Conservation (phyloP, 169 alveolate species). For the Haemoproteus tartakovskyi region DNA sequence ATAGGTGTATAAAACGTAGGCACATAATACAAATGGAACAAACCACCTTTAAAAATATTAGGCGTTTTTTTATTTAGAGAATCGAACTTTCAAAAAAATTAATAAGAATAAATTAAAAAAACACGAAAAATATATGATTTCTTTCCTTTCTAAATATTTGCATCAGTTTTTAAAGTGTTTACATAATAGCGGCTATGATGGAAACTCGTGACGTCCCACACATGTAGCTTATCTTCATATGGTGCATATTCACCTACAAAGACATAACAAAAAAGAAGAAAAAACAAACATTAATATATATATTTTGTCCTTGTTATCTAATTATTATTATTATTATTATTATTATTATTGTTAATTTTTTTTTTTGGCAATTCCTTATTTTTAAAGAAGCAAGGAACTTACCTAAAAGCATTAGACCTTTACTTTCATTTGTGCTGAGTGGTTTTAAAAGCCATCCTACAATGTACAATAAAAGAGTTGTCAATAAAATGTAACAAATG, state of each 20-base stretch:
- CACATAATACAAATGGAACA: too few species aligned
- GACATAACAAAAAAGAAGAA: background rate
- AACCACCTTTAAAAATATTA: too few species aligned
- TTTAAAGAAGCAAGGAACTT: conserved; percentile 6
- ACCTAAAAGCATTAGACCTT: conserved; percentile 64
- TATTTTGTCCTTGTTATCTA: background rate
- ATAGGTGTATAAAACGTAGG: too few species aligned
- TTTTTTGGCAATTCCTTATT: too few species aligned
- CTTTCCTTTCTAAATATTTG: too few species aligned
- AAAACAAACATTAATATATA: background rate
- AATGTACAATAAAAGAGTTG: too few species aligned
- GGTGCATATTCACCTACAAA: conserved; percentile 64
- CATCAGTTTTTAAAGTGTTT: conserved; percentile 41
- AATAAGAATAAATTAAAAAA: conserved; percentile 3
- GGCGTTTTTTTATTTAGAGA: too few species aligned
- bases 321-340: too few species aligned
- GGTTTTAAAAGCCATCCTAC: conserved; percentile 61
- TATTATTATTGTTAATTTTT: too few species aligned
- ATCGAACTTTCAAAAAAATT: too few species aligned
- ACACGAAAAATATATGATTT: too few species aligned
- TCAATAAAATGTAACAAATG: too few species aligned
- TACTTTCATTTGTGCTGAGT: conserved; percentile 16
- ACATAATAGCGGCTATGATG: conserved; percentile 50
- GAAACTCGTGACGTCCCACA: conserved; percentile 42
- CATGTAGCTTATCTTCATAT: conserved; percentile 62